phyloP scores from a whole-genome alignment of 1,284 basidiomycete genomes.

The Austropuccinia psidii region DNA sequence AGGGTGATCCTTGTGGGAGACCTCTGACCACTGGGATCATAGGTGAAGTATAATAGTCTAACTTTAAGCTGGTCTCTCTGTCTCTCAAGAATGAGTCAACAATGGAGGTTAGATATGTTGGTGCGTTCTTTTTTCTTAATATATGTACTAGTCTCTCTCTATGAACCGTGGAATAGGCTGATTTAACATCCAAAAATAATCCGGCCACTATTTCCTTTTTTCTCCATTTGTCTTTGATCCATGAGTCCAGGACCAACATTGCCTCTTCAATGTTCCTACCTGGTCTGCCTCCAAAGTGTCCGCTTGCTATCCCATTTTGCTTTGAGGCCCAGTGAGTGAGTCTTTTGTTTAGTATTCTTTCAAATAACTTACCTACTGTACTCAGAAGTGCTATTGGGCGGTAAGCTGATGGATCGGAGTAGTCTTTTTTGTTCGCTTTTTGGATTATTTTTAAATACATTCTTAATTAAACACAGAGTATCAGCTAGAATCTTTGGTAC shows the following conservation, averaged over 20 bases:
- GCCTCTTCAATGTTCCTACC: neutral
- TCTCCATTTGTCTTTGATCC: constrained; percentile 24
- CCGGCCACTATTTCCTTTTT: neutral
- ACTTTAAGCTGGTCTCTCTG: neutral
- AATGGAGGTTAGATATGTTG: neutral
- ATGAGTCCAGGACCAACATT: neutral
- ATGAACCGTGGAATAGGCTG: neutral
- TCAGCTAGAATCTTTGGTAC: no score
- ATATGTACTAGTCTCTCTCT: neutral
- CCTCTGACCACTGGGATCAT: neutral
- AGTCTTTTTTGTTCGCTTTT: neutral
- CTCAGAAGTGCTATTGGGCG: constrained; percentile 11
- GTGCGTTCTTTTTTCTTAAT: neutral
- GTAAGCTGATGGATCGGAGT: neutral
- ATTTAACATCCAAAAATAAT: constrained; percentile 25
- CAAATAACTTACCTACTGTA: constrained; percentile 10
- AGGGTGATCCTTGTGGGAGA: constrained; percentile 23
- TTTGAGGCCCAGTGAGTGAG: constrained; percentile 2
- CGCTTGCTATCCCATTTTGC: neutral
- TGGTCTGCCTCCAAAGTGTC: constrained; percentile 10
- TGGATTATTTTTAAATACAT: no score
- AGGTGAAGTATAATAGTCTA: neutral
- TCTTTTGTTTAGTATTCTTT: neutral
- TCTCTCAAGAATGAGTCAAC: neutral
- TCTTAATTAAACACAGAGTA: no score